Conservation (phyloP, 441 rosid species). For the Gossypium aridum region DNA sequence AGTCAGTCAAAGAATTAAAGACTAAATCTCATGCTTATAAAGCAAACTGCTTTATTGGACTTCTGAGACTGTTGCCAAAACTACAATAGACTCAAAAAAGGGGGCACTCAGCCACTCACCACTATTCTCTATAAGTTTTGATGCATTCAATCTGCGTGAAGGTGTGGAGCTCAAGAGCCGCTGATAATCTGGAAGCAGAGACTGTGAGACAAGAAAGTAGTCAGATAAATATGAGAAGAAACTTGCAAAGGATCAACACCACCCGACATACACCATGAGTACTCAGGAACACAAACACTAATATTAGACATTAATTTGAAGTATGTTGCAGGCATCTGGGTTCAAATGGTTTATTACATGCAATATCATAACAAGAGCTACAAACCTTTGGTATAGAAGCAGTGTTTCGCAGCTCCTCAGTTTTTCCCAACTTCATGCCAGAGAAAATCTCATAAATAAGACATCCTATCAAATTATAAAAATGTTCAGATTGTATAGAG, state of each 20-base stretch:
- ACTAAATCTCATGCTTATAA: not conserved
- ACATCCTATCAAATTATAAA: slow-evolving; percentile 51
- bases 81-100: not conserved
- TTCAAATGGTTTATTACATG: not conserved
- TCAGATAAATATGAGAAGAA: slow-evolving; percentile 37
- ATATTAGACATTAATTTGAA: slow-evolving; percentile 5
- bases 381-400: slow-evolving; percentile 92
- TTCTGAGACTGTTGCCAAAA: not conserved
- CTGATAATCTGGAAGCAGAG: slow-evolving; percentile 99
- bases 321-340: not conserved
- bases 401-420: slow-evolving; percentile 91
- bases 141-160: slow-evolving; percentile 93
- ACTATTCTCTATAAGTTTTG: slow-evolving; percentile 92
- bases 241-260: slow-evolving; percentile 14
- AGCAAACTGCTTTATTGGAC: not conserved
- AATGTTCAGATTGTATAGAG: slow-evolving; percentile 15
- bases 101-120: slow-evolving; percentile 57
- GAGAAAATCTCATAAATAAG: slow-evolving; percentile 92
- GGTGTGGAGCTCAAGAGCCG: slow-evolving; percentile 96
- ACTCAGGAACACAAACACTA: not conserved
- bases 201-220: slow-evolving; percentile 55
- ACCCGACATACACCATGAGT: slow-evolving; percentile 4
- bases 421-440: slow-evolving; percentile 70
- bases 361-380: slow-evolving; percentile 8
- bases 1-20: not conserved